Evolutionary conservation across 805 yeast genomes (phyloP).

Genomic region (Lachancea sp.): DNA sequence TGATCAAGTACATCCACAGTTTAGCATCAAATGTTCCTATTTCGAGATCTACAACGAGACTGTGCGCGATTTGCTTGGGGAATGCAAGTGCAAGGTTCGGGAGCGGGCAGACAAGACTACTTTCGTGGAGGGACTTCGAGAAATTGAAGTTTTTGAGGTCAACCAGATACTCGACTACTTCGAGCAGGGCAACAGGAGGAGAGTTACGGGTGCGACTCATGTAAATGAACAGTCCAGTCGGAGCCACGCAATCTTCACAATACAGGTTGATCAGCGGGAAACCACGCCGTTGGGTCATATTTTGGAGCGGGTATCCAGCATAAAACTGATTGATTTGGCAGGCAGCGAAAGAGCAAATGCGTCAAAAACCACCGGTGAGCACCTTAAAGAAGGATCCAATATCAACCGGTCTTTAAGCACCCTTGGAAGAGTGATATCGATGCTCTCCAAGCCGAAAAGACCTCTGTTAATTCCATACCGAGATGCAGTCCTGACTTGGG

Average conservation of each 20-base stretch:
- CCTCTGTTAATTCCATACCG: slow-evolving; percentile 55
- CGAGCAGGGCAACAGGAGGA: slow-evolving; percentile 43
- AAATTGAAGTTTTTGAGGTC: slow-evolving; percentile 43
- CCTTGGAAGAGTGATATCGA: slow-evolving; percentile 60
- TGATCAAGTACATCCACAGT: slow-evolving; percentile 59
- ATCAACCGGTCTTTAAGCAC: slow-evolving; percentile 76
- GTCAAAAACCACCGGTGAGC: slow-evolving; percentile 52
- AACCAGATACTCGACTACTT: slow-evolving; percentile 45
- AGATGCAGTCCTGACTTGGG: slow-evolving; percentile 70
- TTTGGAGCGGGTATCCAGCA: slow-evolving; percentile 49
- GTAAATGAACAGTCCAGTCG: slow-evolving; percentile 71
- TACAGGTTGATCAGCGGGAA: slow-evolving; percentile 55
- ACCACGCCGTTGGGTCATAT: slow-evolving; percentile 35
- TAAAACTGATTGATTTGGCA: slow-evolving; percentile 73
- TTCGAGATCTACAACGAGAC: slow-evolving; percentile 84
- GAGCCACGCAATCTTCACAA: slow-evolving; percentile 73
- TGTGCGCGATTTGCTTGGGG: slow-evolving; percentile 58
- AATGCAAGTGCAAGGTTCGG: slow-evolving; percentile 43
- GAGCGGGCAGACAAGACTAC: slow-evolving; percentile 66
- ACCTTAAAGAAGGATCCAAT: slow-evolving; percentile 68
- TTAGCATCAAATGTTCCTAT: slow-evolving; percentile 68
- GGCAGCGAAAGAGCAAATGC: slow-evolving; percentile 69
- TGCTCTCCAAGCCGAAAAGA: slow-evolving; percentile 38
- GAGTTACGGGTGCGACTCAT: slow-evolving; percentile 68
- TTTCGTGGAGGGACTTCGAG: slow-evolving; percentile 60